phyloP scores from a whole-genome alignment of 164 flowering plant genomes.

The Vitis labrusca region DNA sequence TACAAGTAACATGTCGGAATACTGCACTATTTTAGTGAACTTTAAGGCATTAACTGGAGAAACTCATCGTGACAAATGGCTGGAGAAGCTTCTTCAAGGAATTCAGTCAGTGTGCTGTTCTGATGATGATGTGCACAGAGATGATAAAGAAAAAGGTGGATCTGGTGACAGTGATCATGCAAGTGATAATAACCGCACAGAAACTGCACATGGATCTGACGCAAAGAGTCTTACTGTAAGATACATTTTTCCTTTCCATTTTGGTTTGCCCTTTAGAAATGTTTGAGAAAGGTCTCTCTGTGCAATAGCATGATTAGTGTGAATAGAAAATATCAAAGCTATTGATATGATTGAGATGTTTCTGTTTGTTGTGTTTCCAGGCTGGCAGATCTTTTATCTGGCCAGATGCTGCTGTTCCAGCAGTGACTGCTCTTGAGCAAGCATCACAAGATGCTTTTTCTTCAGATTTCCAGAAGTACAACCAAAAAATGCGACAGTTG shows the following conservation, averaged over 20 bases:
- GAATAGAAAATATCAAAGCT: too few relatives aligned
- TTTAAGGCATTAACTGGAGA: conserved; percentile 71
- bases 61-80: conserved; percentile 71
- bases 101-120: conserved; percentile 49
- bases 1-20: conserved; percentile 48
- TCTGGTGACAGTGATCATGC: conserved; percentile 15
- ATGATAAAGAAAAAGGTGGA: conserved; percentile 36
- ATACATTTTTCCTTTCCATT: not conserved
- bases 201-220: conserved; percentile 26
- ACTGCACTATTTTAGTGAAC: conserved; percentile 43
- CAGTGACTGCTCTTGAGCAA: conserved; percentile 77
- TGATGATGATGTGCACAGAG: conserved; percentile 23
- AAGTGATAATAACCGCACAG: conserved; percentile 17
- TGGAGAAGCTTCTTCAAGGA: conserved; percentile 75
- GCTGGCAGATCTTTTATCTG: conserved; percentile 41
- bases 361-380: conserved; percentile 26
- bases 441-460: conserved; percentile 68
- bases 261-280: not conserved
- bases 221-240: conserved; percentile 37
- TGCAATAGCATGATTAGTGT: not conserved
- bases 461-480: conserved; percentile 73
- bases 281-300: not conserved
- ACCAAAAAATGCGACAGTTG: conserved; percentile 81
- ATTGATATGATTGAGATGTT: not conserved
- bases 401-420: conserved; percentile 84